These are phyloP conservation scores for Pyrus betulifolia DNA, from an alignment of 306 rosid genomes.

Conservation along the genomic window DNA sequence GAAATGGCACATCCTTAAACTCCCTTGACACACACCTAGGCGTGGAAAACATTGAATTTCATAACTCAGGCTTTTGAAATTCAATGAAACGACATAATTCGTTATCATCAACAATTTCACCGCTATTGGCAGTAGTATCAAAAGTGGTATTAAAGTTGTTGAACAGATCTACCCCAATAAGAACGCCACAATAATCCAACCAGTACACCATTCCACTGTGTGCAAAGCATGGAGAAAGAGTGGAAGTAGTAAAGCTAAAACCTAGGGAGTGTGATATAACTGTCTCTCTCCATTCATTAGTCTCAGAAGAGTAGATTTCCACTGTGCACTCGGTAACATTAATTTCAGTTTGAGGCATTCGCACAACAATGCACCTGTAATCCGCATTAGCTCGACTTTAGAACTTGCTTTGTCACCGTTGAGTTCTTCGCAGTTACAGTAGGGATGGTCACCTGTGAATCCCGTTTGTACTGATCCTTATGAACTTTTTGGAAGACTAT, in stretches of 20 bases:
- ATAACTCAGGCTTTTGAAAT: neutral
- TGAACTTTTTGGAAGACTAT: no score
- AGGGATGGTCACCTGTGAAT: no score
- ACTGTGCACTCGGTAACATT: neutral
- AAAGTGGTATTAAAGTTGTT: neutral
- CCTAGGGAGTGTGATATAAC: neutral
- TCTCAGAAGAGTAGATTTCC: neutral
- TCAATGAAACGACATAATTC: neutral
- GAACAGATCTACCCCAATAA: neutral
- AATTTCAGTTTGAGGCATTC: neutral
- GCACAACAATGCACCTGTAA: neutral
- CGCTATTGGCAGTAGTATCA: neutral
- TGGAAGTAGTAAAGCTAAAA: rapidly evolving
- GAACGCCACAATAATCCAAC: rapidly evolving
- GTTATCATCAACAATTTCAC: neutral
- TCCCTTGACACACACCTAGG: neutral
- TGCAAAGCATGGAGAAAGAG: neutral
- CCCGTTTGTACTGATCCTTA: no score
- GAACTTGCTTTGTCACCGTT: no score
- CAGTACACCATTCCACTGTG: neutral
- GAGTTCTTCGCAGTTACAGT: no score
- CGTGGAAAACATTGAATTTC: neutral
- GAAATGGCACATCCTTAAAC: neutral
- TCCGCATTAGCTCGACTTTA: no score
- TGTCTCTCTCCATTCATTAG: neutral